Evolutionary conservation across 202 grass and related monocot genomes (phyloP), one percentile per base, ranked within the genome.

Genomic region (Hordeum pubiflorum): DNA sequence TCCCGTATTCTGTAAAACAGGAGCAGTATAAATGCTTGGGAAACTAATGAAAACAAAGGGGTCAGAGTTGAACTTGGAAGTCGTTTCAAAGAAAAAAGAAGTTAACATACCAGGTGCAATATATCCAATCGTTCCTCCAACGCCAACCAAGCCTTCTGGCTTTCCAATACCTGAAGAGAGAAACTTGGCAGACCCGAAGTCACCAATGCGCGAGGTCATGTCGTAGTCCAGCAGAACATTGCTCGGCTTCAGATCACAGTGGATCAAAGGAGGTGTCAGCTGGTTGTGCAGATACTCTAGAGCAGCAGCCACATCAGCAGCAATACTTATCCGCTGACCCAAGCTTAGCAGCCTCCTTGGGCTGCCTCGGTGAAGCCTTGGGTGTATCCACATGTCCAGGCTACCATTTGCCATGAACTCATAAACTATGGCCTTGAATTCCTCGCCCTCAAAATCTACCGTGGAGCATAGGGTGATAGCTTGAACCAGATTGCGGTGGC

Each of bases 171-270:
- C 23, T 77, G 85, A 70, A 17, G 80, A 80, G 23, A 85, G 82
- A 77, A 81, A 89, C 55, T 71, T 85, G 13, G 82, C 82, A n/a
- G 78, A 81, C 23, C 87, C 87, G 26, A 84, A 89, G 43, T 89
- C 86, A 71, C 82, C 77, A 39, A 89, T 7, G 7, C 82, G 63
- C 1, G 82, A 68, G 10, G 76, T 85, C 87, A 89, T 81, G 76
- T 89, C 87, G 7, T 89, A 81, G 46, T 88, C 82, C 36, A 89
- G 9, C 69, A 89, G 77, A 58, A 85, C 26, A 81, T 89, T 89
- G 36, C 77, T 58, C 21, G 87, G 87, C 36, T 89, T 89, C 52
- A 89, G 6, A 81, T 89, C 87, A 0, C 82, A 89, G 36, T 89
- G 87, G 0, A 89, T 70, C 77, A 89, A 17, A 76, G 87, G 77